Conservation (phyloP, 768 basidiomycete species). For the Phaffia australis region DNA sequence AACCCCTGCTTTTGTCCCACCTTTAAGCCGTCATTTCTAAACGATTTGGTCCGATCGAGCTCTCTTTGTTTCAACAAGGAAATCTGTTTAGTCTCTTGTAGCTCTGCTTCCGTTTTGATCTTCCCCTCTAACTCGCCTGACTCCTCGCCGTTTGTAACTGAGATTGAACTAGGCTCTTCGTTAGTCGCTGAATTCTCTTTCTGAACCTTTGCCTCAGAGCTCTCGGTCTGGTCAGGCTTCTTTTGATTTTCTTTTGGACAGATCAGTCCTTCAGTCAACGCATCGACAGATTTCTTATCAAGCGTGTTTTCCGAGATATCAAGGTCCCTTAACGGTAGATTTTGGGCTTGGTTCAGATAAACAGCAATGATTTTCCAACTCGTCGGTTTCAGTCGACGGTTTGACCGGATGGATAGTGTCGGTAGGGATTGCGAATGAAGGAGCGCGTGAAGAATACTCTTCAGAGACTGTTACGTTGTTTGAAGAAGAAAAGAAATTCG, state of each 20-base stretch:
- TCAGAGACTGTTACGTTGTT: conserved; percentile 50
- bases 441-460: conserved; percentile 79
- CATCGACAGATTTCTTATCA: conserved; percentile 76
- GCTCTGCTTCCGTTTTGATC: not conserved
- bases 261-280: conserved; percentile 50
- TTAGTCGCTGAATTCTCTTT: not conserved
- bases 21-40: not conserved
- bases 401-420: conserved; percentile 75
- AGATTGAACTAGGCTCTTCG: not conserved
- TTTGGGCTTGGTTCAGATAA: conserved; percentile 65
- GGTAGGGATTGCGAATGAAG: conserved; percentile 70
- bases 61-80: too few relatives aligned
- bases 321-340: conserved; percentile 56
- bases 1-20: conserved; percentile 36
- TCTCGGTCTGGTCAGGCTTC: not conserved
- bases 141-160: not conserved
- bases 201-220: too few relatives aligned
- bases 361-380: conserved; percentile 72
- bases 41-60: not conserved
- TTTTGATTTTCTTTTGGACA: not conserved
- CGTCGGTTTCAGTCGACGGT: conserved; percentile 61
- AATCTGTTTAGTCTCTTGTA: too few relatives aligned
- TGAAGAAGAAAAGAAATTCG: not conserved
- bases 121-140: conserved; percentile 15
- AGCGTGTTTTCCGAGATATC: conserved; percentile 77